Percentiles rank a stretch among this genome's conserved stretches.
phyloP scores from a whole-genome alignment of 164 flowering plant genomes.

The Malania oleifera region DNA sequence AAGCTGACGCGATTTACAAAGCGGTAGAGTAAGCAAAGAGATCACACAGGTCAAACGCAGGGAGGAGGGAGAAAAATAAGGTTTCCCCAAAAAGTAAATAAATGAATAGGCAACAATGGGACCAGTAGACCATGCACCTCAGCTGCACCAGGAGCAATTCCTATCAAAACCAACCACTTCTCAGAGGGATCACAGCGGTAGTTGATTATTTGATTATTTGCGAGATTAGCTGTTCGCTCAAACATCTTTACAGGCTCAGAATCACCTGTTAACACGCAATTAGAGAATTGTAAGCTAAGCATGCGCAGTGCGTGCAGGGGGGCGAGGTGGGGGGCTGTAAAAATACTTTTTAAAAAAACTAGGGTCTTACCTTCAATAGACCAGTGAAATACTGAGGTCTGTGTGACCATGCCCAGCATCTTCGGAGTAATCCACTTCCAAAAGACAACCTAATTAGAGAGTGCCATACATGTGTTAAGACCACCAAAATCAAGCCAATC shows the following conservation, averaged over 20 bases:
- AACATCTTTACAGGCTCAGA: conserved; percentile 93
- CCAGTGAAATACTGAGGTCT: conserved; percentile 95
- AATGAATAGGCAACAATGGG: too few relatives aligned
- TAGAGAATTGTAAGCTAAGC: too few relatives aligned
- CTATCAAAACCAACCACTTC: conserved; percentile 97
- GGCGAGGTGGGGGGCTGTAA: too few relatives aligned
- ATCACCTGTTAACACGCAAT: conserved; percentile 64
- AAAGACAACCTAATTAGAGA: conserved; percentile 96
- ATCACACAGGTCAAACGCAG: too few relatives aligned
- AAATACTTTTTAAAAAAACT: too few relatives aligned
- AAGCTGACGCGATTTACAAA: too few relatives aligned
- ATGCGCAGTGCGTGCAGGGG: too few relatives aligned
- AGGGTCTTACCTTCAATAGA: conserved; percentile 81
- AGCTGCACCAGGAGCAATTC: conserved; percentile 94
- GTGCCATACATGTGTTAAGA: conserved; percentile 5
- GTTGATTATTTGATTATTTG: conserved; percentile 88
- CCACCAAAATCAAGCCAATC: not conserved
- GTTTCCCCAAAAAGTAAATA: too few relatives aligned
- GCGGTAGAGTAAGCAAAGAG: too few relatives aligned
- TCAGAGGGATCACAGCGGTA: conserved; percentile 90
- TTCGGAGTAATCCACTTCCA: conserved; percentile 98
- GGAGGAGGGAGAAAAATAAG: too few relatives aligned
- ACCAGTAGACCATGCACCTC: conserved; percentile 57
- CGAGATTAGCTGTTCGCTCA: conserved; percentile 90
- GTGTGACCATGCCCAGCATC: conserved; percentile 91